These are phyloP conservation scores for Pachyrhizus erosus DNA, from an alignment of 306 rosid species.

Conservation along the genomic window DNA sequence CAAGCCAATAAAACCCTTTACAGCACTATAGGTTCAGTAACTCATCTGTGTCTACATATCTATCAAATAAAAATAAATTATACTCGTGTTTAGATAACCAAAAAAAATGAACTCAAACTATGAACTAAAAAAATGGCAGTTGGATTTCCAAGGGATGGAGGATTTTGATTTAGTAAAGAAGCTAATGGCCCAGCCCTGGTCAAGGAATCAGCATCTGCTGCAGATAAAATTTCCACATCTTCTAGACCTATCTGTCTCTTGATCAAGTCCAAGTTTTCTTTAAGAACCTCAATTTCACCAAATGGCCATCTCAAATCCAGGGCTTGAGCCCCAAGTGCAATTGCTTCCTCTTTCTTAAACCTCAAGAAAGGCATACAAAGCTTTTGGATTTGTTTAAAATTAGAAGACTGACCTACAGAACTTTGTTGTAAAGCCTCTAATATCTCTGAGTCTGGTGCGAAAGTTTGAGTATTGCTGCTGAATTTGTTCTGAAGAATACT, in stretches of 20 bases:
- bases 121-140: conserved; percentile 72
- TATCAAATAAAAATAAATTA: neutral
- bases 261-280: conserved; percentile 76
- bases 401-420: conserved; percentile 63
- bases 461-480: conserved; percentile 48
- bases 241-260: conserved; percentile 82
- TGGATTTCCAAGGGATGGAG: conserved; percentile 92
- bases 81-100: neutral
- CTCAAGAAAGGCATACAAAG: conserved; percentile 85
- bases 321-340: conserved; percentile 73
- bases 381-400: conserved; percentile 71
- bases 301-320: conserved; percentile 78
- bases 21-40: neutral
- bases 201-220: conserved; percentile 60
- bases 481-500: conserved; percentile 68
- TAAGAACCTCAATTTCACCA: conserved; percentile 80
- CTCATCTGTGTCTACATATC: neutral
- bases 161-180: conserved; percentile 67
- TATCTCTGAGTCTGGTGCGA: conserved; percentile 65
- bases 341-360: conserved; percentile 79
- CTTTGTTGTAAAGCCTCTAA: conserved; percentile 63
- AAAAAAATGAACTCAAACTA: neutral
- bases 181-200: conserved; percentile 71
- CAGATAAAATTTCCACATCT: conserved; percentile 72
- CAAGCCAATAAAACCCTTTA: too few species aligned